Evolutionary conservation across 2,329 filamentous ascomycete genomes (phyloP), one percentile per base, ranked within the genome.

Genomic region (Sporothrix inflata): DNA sequence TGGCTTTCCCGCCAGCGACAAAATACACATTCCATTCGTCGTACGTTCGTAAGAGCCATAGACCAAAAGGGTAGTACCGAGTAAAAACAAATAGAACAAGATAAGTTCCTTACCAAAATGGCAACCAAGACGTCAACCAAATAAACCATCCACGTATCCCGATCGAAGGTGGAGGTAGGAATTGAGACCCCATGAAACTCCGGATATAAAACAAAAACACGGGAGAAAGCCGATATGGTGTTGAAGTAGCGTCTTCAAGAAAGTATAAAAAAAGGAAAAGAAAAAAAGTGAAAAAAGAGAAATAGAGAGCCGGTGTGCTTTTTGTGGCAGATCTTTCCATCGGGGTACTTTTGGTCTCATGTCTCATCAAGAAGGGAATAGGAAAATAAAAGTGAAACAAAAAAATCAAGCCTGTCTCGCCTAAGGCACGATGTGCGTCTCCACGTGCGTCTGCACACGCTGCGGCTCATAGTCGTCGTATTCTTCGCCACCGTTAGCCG

Each of bases 371-470:
- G 12, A 30, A n/a, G 6, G 30, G 14, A 21, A 47, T 12, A 34
- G 12, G 16, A 19, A 14, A 34, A 49, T 19, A 27, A 19, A 19
- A n/a, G 16, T n/a, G 6, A 9, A 38, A 61, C 2, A 24, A 16
- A 30, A 53, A 45, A n/a, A 42, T n/a, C n/a, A 45, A 53, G 24
- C 2, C 19, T 53, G 6, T 42, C 7, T 11, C 27, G 21, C 2
- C 51, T 42, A 73, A 4, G 69, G 47, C 3, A 63, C 11, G 5
- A 75, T 40, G 40, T 75, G 71, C 0, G 72, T 75, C 45, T 73
- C 74, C n/a, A 74, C 72, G 34, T 74, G 72, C 14, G 74, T 75
- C 34, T 71, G 49, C 14, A 74, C 72, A 8, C 70, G 65, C 42
- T 75, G 74, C 5, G 72, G 73, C 53, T 72, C 71, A 40, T 73